A percentile compares a stretch with the other conserved stretches of the same genome.
phyloP scores from a whole-genome alignment of 2,329 filamentous ascomycete genomes.

The Monilinia laxa region DNA sequence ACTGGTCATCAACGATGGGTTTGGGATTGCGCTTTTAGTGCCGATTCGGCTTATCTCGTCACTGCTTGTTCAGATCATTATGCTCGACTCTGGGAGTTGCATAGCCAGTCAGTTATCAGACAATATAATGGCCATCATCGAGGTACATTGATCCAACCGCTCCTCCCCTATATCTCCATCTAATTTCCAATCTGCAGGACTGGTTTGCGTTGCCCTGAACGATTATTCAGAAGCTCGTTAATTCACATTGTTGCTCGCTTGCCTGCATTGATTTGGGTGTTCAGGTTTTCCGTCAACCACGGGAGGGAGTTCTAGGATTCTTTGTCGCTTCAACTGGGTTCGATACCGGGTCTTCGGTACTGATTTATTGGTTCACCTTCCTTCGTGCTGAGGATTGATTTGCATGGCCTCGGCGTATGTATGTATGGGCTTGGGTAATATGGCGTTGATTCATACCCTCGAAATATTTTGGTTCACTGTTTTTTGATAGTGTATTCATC shows the following conservation, averaged over 20 bases:
- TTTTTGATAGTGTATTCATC: not conserved
- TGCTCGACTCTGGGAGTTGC: slow-evolving; percentile 69
- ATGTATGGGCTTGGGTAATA: not conserved
- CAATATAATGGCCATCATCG: slow-evolving; percentile 77
- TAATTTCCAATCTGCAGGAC: slow-evolving; percentile 17
- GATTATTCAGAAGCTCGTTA: slow-evolving; percentile 50
- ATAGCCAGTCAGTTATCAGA: slow-evolving; percentile 66
- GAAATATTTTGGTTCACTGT: not conserved
- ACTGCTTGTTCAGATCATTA: slow-evolving; percentile 75
- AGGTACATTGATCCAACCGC: slow-evolving; percentile 47
- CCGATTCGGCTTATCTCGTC: slow-evolving; percentile 71
- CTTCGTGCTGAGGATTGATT: not conserved
- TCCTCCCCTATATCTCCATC: not conserved
- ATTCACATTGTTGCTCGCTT: not conserved
- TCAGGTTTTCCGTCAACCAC: not conserved
- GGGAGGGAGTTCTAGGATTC: slow-evolving; percentile 21
- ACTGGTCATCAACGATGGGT: slow-evolving; percentile 75
- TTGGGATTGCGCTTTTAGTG: slow-evolving; percentile 76
- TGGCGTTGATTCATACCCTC: slow-evolving; percentile 17
- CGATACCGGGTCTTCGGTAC: not conserved
- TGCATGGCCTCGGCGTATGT: slow-evolving; percentile 12
- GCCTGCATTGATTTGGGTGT: slow-evolving; percentile 15
- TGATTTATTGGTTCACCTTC: not conserved
- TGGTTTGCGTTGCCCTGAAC: slow-evolving; percentile 69
- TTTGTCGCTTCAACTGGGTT: not conserved